Base-by-base conservation (phyloP, 1,284 basidiomycete genomes). In the Irpex sp. region DNA sequence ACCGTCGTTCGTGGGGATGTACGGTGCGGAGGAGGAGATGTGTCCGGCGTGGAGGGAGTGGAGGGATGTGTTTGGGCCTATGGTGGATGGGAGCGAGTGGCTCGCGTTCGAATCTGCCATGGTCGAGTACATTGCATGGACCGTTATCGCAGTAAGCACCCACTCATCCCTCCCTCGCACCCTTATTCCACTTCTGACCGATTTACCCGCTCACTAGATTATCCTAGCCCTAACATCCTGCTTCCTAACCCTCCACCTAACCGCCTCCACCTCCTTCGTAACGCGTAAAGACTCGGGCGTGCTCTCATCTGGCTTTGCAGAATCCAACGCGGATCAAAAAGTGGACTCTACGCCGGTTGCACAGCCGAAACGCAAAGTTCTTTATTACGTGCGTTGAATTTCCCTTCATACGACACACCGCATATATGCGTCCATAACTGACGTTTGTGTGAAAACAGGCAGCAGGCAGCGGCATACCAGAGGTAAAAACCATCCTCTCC, bases 401-500 rank as follows among this genome's bases (percentile, higher is more conserved):
- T 59, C 13, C 44, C 49, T 37, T 19, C n/a, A 31, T 19, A 38
- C 31, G 0, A 34, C 31, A 34, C 31, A 58, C 52, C 13, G 58
- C 44, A 7, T 26, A 57, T 57, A n/a, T 57, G 44, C 15, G 17
- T 5, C 40, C 40, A 44, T 2, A 44, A 2, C 15, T 15, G 38
- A 9, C 9, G 19, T 38, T 59, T 8, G 8, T 17, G 36, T 26
- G 21, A 26, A 2, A 3, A 26, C 62, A 92, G 88, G 97, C 96
- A 11, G 94, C 94, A 34, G 97, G 97, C 11, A 95, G 93, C 71
- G 97, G 97, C 66, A 97, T 98, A 63, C 96, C 96, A 0, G 97
- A 98, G 76, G 91, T 98, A 75, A 99, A 98, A 78, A 96, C 95
- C 0, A 97, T 98, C 63, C 81, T 99, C 47, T 96, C 94, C 63